Base-by-base conservation (phyloP, 2,329 filamentous ascomycete species). In the Hymenoscyphus infarciens region DNA sequence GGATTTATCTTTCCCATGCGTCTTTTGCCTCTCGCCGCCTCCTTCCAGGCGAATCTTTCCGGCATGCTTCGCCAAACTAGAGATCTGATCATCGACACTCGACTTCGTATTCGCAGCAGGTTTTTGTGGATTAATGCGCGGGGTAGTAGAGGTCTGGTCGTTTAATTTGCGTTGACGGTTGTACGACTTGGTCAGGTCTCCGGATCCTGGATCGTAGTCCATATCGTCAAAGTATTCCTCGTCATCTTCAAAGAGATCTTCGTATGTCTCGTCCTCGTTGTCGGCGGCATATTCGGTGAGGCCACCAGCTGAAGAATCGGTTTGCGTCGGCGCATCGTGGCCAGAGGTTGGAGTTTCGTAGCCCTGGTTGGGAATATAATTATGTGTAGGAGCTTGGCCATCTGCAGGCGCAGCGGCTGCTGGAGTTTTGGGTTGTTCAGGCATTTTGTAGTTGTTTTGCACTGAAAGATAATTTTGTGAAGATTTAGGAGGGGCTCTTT, bases 31-130 rank as follows among this genome's bases (percentile, higher is more conserved):
- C 67, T 84, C 83, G 64, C 80, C 66, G 13, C 45, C 35, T 66
- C 83, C 84, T 73, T 93, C 90, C 33, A 97, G 83, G 58, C 88
- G 86, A 69, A 98, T 90, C 78, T 96, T 96, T 64, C 84, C 84
- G 0, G 93, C 92, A 79, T 97, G 91, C 69, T 88, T 89, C 35
- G 91, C 87, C 42, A 98, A 82, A n/a, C 87, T 88, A 4, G 88
- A 87, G 60, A 97, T 89, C 71, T 97, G 92, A 73, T 97, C 93
- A 75, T 97, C 92, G 60, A 97, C 83, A 27, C 86, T 88, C 27
- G 91, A 84, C 65, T 85, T 83, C 0, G 91, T 93, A 76, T 97
- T 97, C 55, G 91, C 86, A 0, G 83, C 83, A 6, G 91, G 91
- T 71, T 88, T 91, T 74, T 93, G 91, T 19, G 87, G 83, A 73